Percentiles rank a stretch among this genome's conserved stretches.
Conservation (phyloP, 1,284 basidiomycete species). For the Farysia itapuensis region DNA sequence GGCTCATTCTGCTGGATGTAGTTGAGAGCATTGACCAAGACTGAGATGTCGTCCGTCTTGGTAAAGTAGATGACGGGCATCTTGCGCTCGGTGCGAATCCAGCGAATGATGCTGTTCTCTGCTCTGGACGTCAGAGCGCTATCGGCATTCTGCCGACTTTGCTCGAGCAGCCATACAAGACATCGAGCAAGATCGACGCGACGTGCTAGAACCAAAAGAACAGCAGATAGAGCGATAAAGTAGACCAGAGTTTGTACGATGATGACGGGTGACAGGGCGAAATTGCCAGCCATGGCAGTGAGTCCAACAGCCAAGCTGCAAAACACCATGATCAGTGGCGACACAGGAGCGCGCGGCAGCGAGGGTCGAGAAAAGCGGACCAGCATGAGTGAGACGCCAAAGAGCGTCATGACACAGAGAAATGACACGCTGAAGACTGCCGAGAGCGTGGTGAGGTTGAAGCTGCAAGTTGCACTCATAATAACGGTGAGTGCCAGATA, state of each 20-base stretch:
- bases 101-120: constrained; percentile 62
- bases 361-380: constrained; percentile 70
- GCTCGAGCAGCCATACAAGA: constrained; percentile 69
- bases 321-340: constrained; percentile 62
- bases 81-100: constrained; percentile 64
- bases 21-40: constrained; percentile 68
- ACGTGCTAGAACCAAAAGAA: constrained; percentile 64
- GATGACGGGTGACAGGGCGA: constrained; percentile 64
- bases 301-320: constrained; percentile 67
- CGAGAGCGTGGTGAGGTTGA: constrained; percentile 61
- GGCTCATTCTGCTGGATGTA: constrained; percentile 71
- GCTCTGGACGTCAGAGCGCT: constrained; percentile 43
- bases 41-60: constrained; percentile 62
- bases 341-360: constrained; percentile 63
- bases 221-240: constrained; percentile 61
- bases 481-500: constrained; percentile 66
- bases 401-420: constrained; percentile 69
- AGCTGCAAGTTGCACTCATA: constrained; percentile 68
- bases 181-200: constrained; percentile 66
- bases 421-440: constrained; percentile 64
- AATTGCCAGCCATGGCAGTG: constrained; percentile 61
- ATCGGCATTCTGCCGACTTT: constrained; percentile 61
- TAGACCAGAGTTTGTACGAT: constrained; percentile 63
- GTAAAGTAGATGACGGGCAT: constrained; percentile 63
- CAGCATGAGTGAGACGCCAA: constrained; percentile 68